phyloP scores from a whole-genome alignment of 345 rosid species.

The Euphorbia lathyris region DNA sequence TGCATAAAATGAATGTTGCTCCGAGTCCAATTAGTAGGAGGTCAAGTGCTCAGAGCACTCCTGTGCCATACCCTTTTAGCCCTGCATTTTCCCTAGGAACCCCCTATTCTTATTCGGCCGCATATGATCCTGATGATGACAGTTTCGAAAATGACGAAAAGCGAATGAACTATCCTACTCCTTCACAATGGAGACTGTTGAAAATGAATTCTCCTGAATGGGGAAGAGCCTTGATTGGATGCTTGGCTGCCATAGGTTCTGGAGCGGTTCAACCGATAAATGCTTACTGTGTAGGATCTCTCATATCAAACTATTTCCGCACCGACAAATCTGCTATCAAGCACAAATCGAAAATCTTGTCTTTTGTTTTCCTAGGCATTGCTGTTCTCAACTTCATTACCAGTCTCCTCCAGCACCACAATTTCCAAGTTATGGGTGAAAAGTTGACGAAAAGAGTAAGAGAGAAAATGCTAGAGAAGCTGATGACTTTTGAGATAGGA shows the following conservation, averaged over 20 bases:
- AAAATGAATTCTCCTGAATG: constrained; percentile 56
- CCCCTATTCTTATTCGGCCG: constrained; percentile 48
- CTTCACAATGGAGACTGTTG: constrained; percentile 59
- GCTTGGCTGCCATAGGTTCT: constrained; percentile 56
- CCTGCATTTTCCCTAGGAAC: constrained; percentile 58
- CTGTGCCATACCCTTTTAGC: constrained; percentile 47
- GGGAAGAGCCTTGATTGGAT: constrained; percentile 47
- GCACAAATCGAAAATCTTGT: constrained; percentile 42
- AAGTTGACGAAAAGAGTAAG: constrained; percentile 57
- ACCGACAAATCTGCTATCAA: constrained; percentile 38
- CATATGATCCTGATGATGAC: constrained; percentile 39
- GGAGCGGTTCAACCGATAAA: constrained; percentile 68
- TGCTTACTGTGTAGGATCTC: constrained; percentile 63
- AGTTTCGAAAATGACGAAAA: constrained; percentile 26
- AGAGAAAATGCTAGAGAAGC: constrained; percentile 46
- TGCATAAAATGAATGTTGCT: constrained; percentile 24
- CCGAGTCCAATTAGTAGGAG: constrained; percentile 45
- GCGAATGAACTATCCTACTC: constrained; percentile 34
- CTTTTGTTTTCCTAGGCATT: constrained; percentile 48
- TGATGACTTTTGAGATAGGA: constrained; percentile 58
- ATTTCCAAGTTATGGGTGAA: constrained; percentile 63
- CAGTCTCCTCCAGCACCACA: constrained; percentile 57
- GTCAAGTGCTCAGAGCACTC: constrained; percentile 41
- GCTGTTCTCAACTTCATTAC: constrained; percentile 47
- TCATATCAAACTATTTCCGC: constrained; percentile 49